Evolutionary conservation across 164 flowering plant species (phyloP).

Genomic region (Dillenia turbinata): DNA sequence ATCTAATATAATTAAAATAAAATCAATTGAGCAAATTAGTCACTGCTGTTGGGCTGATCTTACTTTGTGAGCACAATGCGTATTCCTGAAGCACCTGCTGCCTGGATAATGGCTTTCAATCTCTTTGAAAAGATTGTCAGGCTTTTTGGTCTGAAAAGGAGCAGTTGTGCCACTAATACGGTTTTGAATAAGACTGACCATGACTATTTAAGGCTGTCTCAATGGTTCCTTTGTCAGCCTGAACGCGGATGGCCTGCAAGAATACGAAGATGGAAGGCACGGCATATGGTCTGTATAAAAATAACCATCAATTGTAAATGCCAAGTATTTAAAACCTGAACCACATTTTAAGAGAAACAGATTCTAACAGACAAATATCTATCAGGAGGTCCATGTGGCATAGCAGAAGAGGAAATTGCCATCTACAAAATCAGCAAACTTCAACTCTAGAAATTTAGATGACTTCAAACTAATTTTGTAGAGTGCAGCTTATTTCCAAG

Average conservation of each 20-base stretch:
- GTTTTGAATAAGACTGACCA: conserved; percentile 88
- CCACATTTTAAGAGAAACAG: too few relatives aligned
- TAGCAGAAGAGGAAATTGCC: too few relatives aligned
- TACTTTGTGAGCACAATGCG: conserved; percentile 87
- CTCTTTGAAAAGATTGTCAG: conserved; percentile 72
- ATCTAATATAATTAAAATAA: neutral
- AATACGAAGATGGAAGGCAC: neutral
- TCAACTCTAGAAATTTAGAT: too few relatives aligned
- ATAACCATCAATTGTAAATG: too few relatives aligned
- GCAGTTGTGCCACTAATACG: conserved; percentile 77
- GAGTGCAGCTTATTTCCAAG: too few relatives aligned
- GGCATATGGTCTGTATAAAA: too few relatives aligned
- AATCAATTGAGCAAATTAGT: neutral
- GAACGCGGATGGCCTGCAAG: conserved; percentile 62
- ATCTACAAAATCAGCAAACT: too few relatives aligned
- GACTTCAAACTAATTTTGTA: too few relatives aligned
- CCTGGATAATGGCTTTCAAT: conserved; percentile 70
- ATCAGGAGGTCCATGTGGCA: too few relatives aligned
- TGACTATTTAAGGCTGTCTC: conserved; percentile 74
- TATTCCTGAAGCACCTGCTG: conserved; percentile 95
- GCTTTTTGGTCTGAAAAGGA: conserved; percentile 68
- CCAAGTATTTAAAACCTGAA: too few relatives aligned
- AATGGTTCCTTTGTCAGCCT: conserved; percentile 73
- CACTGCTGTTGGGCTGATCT: conserved; percentile 9
- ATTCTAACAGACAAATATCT: too few relatives aligned